Evolutionary conservation across 371 early-diverging fungal genomes (phyloP).

Genomic region (Mortierella sp.): DNA sequence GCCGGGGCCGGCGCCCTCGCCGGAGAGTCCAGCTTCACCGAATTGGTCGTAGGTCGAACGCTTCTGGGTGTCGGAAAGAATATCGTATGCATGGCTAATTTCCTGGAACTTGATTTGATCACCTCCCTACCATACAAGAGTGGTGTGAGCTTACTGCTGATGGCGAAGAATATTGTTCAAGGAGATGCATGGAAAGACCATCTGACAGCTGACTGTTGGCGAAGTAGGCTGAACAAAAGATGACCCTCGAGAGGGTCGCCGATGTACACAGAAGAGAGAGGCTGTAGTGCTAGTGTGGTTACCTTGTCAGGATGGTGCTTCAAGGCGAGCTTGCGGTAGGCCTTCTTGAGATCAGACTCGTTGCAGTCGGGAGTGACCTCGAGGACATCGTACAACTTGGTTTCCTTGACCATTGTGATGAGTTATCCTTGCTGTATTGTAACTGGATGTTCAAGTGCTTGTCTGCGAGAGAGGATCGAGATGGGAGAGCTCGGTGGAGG

Average conservation of each 20-base stretch:
- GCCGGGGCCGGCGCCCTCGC: slow-evolving; percentile 64
- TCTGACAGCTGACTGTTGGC: no score
- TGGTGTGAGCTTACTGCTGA: background rate
- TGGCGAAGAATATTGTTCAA: background rate
- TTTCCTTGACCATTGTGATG: slow-evolving; percentile 77
- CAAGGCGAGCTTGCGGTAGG: slow-evolving; percentile 95
- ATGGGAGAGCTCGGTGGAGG: background rate
- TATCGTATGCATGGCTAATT: slow-evolving; percentile 93
- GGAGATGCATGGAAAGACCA: background rate
- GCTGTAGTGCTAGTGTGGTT: slow-evolving; percentile 13
- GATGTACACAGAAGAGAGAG: no score
- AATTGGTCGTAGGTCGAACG: slow-evolving; percentile 81
- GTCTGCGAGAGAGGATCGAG: background rate
- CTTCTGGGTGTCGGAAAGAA: slow-evolving; percentile 88
- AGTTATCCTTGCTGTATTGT: background rate
- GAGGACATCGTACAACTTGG: slow-evolving; percentile 92
- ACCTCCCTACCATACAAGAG: slow-evolving; percentile 58
- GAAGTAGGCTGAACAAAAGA: no score
- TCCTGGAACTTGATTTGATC: slow-evolving; percentile 88
- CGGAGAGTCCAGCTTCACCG: slow-evolving; percentile 89
- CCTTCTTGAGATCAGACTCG: slow-evolving; percentile 91
- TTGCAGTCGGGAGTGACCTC: slow-evolving; percentile 83
- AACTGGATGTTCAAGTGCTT: no score
- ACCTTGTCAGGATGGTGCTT: slow-evolving; percentile 97
- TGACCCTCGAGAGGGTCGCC: background rate